phyloP scores from a whole-genome alignment of 129 eudicot genomes.

The Artemisia annua region DNA sequence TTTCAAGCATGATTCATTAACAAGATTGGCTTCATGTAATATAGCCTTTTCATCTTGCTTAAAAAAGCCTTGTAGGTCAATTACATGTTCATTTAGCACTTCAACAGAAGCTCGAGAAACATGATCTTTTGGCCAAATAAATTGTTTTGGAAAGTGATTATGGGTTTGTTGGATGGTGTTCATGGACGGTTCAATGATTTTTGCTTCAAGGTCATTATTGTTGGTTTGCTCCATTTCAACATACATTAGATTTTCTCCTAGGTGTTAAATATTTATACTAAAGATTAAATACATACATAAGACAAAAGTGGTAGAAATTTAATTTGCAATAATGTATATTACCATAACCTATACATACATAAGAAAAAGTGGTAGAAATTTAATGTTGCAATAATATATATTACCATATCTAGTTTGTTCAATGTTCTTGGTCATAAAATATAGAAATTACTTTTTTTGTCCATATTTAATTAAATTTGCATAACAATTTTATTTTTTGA shows the following conservation, averaged over 20 bases:
- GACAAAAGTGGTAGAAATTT: no score
- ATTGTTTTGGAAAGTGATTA: slow-evolving; percentile 35
- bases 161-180: slow-evolving; percentile 12
- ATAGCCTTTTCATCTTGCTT: slow-evolving; percentile 30
- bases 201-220: not conserved
- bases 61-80: slow-evolving; percentile 47
- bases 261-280: slow-evolving; percentile 13
- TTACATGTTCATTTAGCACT: slow-evolving; percentile 29
- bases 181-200: slow-evolving; percentile 20
- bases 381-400: no score
- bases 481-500: no score
- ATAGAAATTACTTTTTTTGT: no score
- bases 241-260: not conserved
- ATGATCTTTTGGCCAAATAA: slow-evolving; percentile 43
- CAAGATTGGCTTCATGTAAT: slow-evolving; percentile 30
- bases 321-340: no score
- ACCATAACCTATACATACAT: no score
- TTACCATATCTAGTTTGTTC: no score
- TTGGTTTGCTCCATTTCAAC: slow-evolving; percentile 21
- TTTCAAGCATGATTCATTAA: slow-evolving; percentile 38
- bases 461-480: no score
- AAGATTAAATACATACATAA: not conserved
- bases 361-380: no score
- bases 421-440: no score
- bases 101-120: slow-evolving; percentile 20